These are phyloP conservation scores for Pythium oligandrum DNA, from an alignment of 352 stramenopile species.

Conservation along the genomic window DNA sequence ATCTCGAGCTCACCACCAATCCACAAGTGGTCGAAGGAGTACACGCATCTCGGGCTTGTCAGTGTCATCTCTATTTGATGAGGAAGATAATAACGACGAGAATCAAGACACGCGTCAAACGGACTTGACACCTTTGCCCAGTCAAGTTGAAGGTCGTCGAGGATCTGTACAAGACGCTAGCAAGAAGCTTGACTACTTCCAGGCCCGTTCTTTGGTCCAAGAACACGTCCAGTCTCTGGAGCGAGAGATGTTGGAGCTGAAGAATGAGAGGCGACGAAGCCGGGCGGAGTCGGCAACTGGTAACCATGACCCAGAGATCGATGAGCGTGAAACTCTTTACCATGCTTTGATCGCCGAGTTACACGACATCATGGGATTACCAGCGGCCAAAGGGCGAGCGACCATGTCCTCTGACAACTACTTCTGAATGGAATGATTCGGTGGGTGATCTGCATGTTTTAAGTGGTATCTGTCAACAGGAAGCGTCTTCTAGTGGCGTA, in stretches of 20 bases:
- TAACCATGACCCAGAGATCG: slow-evolving; percentile 24
- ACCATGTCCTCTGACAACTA: too few relatives aligned
- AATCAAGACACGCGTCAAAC: slow-evolving; percentile 19
- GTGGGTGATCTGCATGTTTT: too few relatives aligned
- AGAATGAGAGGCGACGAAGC: slow-evolving; percentile 2
- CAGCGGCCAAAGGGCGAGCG: slow-evolving; percentile 4
- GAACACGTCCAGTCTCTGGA: slow-evolving; percentile 17
- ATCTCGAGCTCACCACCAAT: too few relatives aligned
- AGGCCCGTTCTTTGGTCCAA: slow-evolving; percentile 17
- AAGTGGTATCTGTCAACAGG: too few relatives aligned
- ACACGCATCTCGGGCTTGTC: slow-evolving; percentile 37
- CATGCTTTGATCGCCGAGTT: slow-evolving; percentile 55
- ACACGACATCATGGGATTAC: slow-evolving; percentile 72
- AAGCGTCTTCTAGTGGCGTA: too few relatives aligned
- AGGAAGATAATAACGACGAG: neutral
- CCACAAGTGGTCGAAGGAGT: neutral
- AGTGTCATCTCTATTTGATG: neutral
- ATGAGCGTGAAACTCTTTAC: slow-evolving; percentile 33
- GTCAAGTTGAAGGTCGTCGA: slow-evolving; percentile 46
- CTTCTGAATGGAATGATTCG: too few relatives aligned
- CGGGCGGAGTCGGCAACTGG: slow-evolving; percentile 8
- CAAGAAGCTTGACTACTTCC: slow-evolving; percentile 43
- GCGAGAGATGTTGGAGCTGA: slow-evolving; percentile 5
- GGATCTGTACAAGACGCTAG: slow-evolving; percentile 44
- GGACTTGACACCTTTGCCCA: slow-evolving; percentile 36